Evolutionary conservation across 805 yeast species (phyloP).

Genomic region (Soucietia sequanensis): DNA sequence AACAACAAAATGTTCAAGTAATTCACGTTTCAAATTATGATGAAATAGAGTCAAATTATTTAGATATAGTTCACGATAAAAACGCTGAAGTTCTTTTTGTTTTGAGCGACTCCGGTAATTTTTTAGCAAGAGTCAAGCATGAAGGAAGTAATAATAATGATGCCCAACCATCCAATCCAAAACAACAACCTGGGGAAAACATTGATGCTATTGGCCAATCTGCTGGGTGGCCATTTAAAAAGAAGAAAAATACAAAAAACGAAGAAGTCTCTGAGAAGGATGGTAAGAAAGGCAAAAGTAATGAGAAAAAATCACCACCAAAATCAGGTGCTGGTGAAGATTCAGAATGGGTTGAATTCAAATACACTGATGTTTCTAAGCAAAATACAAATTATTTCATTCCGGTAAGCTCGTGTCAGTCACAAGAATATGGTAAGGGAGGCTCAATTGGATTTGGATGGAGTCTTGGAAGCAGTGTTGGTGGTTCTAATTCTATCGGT

Average conservation of each 20-base stretch:
- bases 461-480: background rate
- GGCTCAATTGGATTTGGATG: conserved; percentile 11
- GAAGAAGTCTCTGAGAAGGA: too few species aligned
- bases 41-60: background rate
- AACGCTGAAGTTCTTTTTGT: background rate
- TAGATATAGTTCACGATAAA: background rate
- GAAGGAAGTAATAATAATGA: too few species aligned
- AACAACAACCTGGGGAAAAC: too few species aligned
- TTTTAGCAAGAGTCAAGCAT: background rate
- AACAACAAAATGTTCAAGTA: too few species aligned
- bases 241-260: background rate
- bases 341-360: conserved; percentile 14
- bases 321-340: too few species aligned
- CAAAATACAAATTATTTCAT: conserved; percentile 7
- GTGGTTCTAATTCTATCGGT: background rate
- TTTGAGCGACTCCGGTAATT: background rate
- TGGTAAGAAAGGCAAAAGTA: too few species aligned
- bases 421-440: conserved; percentile 11
- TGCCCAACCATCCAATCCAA: too few species aligned
- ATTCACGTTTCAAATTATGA: background rate
- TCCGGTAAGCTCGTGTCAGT: conserved; percentile 15
- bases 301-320: too few species aligned
- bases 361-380: conserved; percentile 2
- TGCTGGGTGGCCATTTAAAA: background rate
- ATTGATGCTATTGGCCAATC: conserved; percentile 5